Conservation (phyloP, 352 stramenopile species). For the Pythium angustatum region DNA sequence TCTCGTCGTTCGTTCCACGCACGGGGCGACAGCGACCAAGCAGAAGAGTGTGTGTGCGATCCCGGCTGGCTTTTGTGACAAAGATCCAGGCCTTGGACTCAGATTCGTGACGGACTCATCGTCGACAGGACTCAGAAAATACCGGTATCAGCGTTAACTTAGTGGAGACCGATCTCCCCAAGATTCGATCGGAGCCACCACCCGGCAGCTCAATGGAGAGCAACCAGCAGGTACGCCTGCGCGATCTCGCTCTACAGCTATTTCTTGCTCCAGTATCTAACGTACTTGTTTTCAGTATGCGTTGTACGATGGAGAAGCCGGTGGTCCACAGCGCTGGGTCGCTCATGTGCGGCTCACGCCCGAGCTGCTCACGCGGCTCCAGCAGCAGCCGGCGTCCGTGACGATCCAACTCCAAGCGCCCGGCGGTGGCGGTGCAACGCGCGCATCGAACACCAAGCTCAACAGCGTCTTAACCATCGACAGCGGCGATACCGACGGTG, state of each 20-base stretch:
- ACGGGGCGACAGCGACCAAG: background rate
- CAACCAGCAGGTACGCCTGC: conserved; percentile 18
- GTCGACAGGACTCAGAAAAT: conserved; percentile 1
- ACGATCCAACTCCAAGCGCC: conserved; percentile 34
- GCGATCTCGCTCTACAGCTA: too few species aligned
- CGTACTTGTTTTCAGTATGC: conserved; percentile 54
- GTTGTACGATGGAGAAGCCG: conserved; percentile 53
- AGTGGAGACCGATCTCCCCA: background rate
- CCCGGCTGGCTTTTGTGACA: too few species aligned
- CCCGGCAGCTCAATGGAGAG: conserved; percentile 23
- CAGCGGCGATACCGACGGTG: background rate
- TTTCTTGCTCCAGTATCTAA: too few species aligned
- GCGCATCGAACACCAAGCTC: conserved; percentile 29
- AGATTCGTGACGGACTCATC: background rate
- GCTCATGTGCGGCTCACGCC: conserved; percentile 75
- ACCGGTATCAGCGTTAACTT: conserved; percentile 28
- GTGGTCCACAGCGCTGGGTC: conserved; percentile 46
- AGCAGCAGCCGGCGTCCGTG: conserved; percentile 33
- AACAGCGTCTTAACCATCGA: conserved; percentile 56
- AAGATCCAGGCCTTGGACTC: too few species aligned
- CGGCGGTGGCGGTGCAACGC: conserved; percentile 29
- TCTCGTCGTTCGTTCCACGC: conserved; percentile 8
- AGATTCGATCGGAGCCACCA: background rate
- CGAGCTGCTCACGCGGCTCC: conserved; percentile 67
- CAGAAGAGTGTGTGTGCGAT: too few species aligned